Conservation (phyloP, 257 asterid species). For the Rhazya stricta region DNA sequence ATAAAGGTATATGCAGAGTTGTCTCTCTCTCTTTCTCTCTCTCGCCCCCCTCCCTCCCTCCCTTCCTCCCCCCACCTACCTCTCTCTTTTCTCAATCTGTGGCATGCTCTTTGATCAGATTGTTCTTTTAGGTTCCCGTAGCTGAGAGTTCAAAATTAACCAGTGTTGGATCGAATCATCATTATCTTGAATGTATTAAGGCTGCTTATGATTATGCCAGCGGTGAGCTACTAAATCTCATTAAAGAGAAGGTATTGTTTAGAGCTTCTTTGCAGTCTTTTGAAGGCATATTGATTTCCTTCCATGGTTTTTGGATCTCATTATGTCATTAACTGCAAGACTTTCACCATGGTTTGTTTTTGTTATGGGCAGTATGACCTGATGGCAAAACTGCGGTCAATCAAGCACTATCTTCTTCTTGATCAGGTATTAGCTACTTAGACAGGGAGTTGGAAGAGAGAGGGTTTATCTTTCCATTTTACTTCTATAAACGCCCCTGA, state of each 20-base stretch:
- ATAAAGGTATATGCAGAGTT: slow-evolving; percentile 4
- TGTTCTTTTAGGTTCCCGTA: slow-evolving; percentile 64
- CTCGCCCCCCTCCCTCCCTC: too few relatives aligned
- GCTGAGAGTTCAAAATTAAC: slow-evolving; percentile 81
- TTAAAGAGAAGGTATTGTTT: slow-evolving; percentile 77
- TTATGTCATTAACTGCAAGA: slow-evolving; percentile 7
- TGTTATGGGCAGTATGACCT: slow-evolving; percentile 76
- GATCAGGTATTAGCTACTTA: slow-evolving; percentile 71
- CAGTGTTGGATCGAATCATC: slow-evolving; percentile 82
- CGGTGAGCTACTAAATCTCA: slow-evolving; percentile 85
- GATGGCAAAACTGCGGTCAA: slow-evolving; percentile 90
- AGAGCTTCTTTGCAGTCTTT: background rate
- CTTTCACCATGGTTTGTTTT: slow-evolving; percentile 17
- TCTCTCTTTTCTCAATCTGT: slow-evolving; percentile 13
- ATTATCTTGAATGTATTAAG: slow-evolving; percentile 87
- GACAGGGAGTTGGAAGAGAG: background rate
- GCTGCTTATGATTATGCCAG: slow-evolving; percentile 95
- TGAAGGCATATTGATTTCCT: background rate
- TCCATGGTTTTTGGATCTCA: background rate
- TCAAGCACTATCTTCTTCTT: slow-evolving; percentile 98
- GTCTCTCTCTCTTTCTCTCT: background rate
- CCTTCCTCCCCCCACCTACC: background rate
- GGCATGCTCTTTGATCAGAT: slow-evolving; percentile 32
- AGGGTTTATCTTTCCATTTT: background rate
- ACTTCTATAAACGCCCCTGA: background rate